A percentile compares a stretch with the other conserved stretches of the same genome.
phyloP scores from a whole-genome alignment of 768 basidiomycete genomes.

The Clitopilus hobsonii region DNA sequence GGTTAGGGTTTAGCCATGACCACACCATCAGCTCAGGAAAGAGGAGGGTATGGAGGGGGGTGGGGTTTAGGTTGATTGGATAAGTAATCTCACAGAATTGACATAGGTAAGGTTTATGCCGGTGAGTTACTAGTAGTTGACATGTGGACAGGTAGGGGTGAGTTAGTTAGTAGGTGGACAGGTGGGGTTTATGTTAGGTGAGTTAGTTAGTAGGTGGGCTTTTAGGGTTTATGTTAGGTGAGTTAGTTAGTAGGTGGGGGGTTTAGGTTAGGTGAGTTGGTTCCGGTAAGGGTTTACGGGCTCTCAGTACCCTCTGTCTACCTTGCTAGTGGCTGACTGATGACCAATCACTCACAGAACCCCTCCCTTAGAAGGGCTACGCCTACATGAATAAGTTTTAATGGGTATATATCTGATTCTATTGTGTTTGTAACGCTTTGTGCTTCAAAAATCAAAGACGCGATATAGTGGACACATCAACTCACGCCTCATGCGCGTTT shows the following conservation, averaged over 20 bases:
- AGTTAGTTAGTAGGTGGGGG: conserved; percentile 78
- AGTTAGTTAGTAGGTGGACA: conserved; percentile 63
- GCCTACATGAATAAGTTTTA: too few species aligned
- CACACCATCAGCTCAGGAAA: too few species aligned
- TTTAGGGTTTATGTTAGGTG: conserved; percentile 29
- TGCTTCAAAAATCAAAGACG: conserved; percentile 2
- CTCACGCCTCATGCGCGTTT: conserved; percentile 19
- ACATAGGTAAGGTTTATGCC: not conserved
- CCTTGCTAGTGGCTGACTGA: too few species aligned
- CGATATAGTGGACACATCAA: conserved; percentile 25
- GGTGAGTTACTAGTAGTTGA: not conserved
- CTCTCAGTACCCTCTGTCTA: too few species aligned
- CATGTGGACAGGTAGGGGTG: too few species aligned
- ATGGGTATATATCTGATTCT: conserved; percentile 33
- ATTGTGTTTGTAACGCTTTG: not conserved
- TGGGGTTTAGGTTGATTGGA: too few species aligned
- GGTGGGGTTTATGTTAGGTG: conserved; percentile 86
- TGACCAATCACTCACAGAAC: too few species aligned
- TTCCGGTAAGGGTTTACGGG: not conserved
- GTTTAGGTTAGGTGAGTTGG: not conserved
- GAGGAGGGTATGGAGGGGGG: too few species aligned
- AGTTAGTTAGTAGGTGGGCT: conserved; percentile 35
- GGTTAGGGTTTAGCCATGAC: too few species aligned
- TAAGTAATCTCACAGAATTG: too few species aligned
- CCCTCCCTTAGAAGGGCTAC: too few species aligned